A percentile compares a stretch with the other conserved stretches of the same genome.
These are phyloP conservation scores for Dendrocalamus latiflorus DNA, from an alignment of 202 grass and related monocot genomes.

Conservation along the genomic window DNA sequence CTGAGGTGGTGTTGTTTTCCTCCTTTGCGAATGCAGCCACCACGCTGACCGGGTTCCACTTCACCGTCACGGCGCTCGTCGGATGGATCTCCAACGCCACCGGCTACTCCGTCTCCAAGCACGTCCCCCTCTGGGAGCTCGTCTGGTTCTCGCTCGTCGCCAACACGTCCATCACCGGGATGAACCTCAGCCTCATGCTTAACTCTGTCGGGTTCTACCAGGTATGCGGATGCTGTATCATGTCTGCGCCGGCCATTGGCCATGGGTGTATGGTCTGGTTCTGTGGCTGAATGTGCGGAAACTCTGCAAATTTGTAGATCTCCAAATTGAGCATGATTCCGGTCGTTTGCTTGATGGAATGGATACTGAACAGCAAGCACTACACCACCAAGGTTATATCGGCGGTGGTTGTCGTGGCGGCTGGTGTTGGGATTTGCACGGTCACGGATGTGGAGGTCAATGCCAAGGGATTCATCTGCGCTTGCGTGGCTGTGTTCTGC, in stretches of 20 bases:
- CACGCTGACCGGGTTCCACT: slow-evolving; percentile 85
- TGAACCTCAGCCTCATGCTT: slow-evolving; percentile 98
- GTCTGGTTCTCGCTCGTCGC: slow-evolving; percentile 97
- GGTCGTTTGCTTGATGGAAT: slow-evolving; percentile 86
- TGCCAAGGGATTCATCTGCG: slow-evolving; percentile 80
- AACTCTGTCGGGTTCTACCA: slow-evolving; percentile 96
- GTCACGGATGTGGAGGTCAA: slow-evolving; percentile 93
- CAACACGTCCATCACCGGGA: slow-evolving; percentile 94
- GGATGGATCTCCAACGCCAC: slow-evolving; percentile 85
- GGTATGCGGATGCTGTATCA: slow-evolving; percentile 18
- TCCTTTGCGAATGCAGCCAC: slow-evolving; percentile 50
- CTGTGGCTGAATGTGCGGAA: neutral
- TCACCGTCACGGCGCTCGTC: slow-evolving; percentile 83
- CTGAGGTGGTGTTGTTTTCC: neutral
- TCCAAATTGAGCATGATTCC: slow-evolving; percentile 98
- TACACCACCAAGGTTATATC: slow-evolving; percentile 84
- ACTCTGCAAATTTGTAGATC: slow-evolving; percentile 41
- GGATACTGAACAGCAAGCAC: slow-evolving; percentile 79
- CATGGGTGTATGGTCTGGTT: neutral
- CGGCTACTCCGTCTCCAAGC: slow-evolving; percentile 83
- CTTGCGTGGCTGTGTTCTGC: slow-evolving; percentile 83
- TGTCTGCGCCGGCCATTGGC: neutral
- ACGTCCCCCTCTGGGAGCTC: slow-evolving; percentile 91
- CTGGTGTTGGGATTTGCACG: slow-evolving; percentile 86
- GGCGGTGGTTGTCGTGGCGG: slow-evolving; percentile 71